Percentiles rank a stretch among this genome's conserved stretches.
These are phyloP conservation scores for Saksenaea oblongispora DNA, from an alignment of 371 early-diverging fungal species.

Conservation along the genomic window DNA sequence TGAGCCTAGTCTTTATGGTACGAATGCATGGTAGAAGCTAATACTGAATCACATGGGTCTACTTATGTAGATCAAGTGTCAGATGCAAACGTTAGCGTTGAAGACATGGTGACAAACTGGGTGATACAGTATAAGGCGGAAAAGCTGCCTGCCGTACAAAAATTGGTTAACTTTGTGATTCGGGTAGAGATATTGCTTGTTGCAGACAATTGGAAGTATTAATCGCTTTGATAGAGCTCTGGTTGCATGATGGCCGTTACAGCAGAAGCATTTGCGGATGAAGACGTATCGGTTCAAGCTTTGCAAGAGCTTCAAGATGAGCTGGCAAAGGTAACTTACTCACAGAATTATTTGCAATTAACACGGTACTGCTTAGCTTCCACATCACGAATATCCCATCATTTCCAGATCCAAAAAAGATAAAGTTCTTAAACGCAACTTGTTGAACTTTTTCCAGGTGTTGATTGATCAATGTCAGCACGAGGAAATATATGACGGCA, in stretches of 20 bases:
- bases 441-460: constrained; percentile 60
- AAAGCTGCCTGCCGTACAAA: constrained; percentile 35
- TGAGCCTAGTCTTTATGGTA: constrained; percentile 35
- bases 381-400: constrained; percentile 66
- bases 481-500: constrained; percentile 60
- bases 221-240: constrained; percentile 27
- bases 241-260: constrained; percentile 46
- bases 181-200: constrained; percentile 36
- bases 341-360: background rate
- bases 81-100: constrained; percentile 12
- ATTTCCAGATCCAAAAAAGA: constrained; percentile 60
- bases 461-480: constrained; percentile 64
- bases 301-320: constrained; percentile 47
- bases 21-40: background rate
- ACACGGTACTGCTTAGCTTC: constrained; percentile 30
- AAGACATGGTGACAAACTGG: constrained; percentile 31
- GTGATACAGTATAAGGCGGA: constrained; percentile 24
- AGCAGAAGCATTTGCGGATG: constrained; percentile 33
- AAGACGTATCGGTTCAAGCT: constrained; percentile 41
- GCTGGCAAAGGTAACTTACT: constrained; percentile 33
- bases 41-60: constrained; percentile 1
- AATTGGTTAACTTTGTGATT: constrained; percentile 65
- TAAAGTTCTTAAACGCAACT: constrained; percentile 57
- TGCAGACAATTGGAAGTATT: background rate
- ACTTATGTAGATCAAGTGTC: constrained; percentile 17